Base-by-base conservation (phyloP, 352 stramenopile species). In the Phytophthora foliorum region DNA sequence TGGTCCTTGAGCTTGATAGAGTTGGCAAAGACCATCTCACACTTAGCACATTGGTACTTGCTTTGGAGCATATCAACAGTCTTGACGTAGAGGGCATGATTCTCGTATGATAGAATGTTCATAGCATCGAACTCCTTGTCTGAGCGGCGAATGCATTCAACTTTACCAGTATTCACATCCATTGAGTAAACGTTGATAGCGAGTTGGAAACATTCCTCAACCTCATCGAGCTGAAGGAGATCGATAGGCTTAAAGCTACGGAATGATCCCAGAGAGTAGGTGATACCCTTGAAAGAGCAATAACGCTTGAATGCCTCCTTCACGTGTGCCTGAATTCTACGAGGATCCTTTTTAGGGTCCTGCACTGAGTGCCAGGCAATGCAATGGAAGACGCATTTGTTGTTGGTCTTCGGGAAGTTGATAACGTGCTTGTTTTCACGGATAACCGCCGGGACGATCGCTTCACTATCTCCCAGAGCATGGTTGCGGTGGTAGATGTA, bases 341-440 rank as follows among this genome's bases (percentile, higher is more conserved):
- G n/a, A n/a, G n/a, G n/a, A n/a, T n/a, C n/a, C n/a, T n/a, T n/a
- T n/a, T n/a, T n/a, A n/a, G n/a, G n/a, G n/a, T n/a, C n/a, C n/a
- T n/a, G n/a, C n/a, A n/a, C n/a, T n/a, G n/a, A n/a, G n/a, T n/a
- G n/a, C n/a, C n/a, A n/a, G n/a, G n/a, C n/a, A n/a, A n/a, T n/a
- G n/a, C n/a, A n/a, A n/a, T n/a, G n/a, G n/a, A n/a, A n/a, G n/a
- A n/a, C n/a, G n/a, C n/a, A n/a, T n/a, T n/a, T n/a, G n/a, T n/a
- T 63, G 42, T 63, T 63, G 4, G 41, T 63, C 19, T 63, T 54
- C 0, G 55, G 55, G 21, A 63, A 63, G 31, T 63, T 54, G 21
- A 52, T 54, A 14, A 63, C 42, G 10, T 25, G 19, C 14, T 46
- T 48, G 29, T 54, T 63, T 0, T 54, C 31, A 9, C 42, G 39